Evolutionary conservation across 164 flowering plant genomes (phyloP), one percentile per base, ranked within the genome.

Genomic region (Magnolia changhungtana): DNA sequence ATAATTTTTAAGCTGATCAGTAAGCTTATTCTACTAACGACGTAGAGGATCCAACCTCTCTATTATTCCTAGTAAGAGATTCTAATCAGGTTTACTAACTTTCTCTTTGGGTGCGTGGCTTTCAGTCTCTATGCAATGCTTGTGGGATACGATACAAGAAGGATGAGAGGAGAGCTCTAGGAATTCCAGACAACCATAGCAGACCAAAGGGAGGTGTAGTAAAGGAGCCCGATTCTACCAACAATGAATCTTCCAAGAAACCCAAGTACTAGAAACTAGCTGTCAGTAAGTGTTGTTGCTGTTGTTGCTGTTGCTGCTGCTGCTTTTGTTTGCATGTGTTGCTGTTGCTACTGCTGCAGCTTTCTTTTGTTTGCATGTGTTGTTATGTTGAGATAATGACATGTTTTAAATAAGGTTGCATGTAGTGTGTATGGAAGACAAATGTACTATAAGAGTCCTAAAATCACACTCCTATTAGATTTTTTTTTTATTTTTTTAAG

Each of bases 81-180:
- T 3, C 45, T 37, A 37, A 4, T 37, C 45, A 5, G 45, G 6
- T 37, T 37, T 37, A 37, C 45, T 31, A 31, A 31, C 2, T 37
- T 37, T 37, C 6, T 27, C 29, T 27, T 27, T 27, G 2, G 29
- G 29, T 27, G 2, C 29, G 29, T 11, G 7, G 69, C 18, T 68
- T 68, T 70, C 90, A 95, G 98, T 95, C 98, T 2, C 89, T 95
- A 0, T 95, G 99, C 88, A 95, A 95, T 81, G 99, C 98, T 0
- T 95, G 99, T 77, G 99, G 98, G 45, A 93, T 93, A 71, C 87
- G 98, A 72, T 92, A 81, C 90, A 95, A 95, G 90, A 93, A 93
- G 76, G 98, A 95, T 82, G 99, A 95, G 81, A 84, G 97, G 76
- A 70, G 21, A 24, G 51, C 71, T 29, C 1, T 27, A 11, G 71